phyloP scores from a whole-genome alignment of 139 green algal genomes.

The Tetraselmis chui region DNA sequence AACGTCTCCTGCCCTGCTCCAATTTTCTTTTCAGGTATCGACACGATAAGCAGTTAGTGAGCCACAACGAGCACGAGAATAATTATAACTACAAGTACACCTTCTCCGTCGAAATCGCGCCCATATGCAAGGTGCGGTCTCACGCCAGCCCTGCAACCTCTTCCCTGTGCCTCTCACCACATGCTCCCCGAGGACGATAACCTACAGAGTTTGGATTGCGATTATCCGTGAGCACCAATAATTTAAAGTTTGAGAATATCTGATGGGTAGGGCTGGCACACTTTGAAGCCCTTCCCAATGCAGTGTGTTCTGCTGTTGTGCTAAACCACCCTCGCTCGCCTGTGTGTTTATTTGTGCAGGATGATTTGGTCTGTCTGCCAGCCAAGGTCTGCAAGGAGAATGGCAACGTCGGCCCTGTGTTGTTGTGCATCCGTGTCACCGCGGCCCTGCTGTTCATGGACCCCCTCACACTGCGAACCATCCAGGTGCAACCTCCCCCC shows the following conservation, averaged over 20 bases:
- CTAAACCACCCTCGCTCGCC: neutral
- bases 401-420: conserved; percentile 80
- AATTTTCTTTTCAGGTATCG: conserved; percentile 51
- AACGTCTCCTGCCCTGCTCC: no score
- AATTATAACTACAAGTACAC: conserved; percentile 99
- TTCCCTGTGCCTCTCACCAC: no score
- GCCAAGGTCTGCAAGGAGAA: conserved; percentile 55
- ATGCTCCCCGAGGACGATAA: no score
- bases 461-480: conserved; percentile 67
- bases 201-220: neutral
- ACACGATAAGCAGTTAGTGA: conserved; percentile 95
- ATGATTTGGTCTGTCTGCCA: conserved; percentile 90
- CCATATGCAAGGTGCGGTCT: conserved; percentile 76
- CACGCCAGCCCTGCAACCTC: no score
- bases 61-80: conserved; percentile 83
- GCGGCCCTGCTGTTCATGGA: conserved; percentile 80
- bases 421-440: conserved; percentile 78
- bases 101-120: conserved; percentile 91
- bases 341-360: conserved; percentile 52
- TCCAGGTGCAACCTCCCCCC: conserved; percentile 46
- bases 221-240: neutral
- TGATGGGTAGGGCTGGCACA: neutral
- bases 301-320: conserved; percentile 19
- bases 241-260: conserved; percentile 2
- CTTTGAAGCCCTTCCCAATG: neutral